Percentiles rank a stretch among this genome's conserved stretches.
These are phyloP conservation scores for Dendrobium chrysotoxum DNA, from an alignment of 106 monocot genomes.

Conservation along the genomic window DNA sequence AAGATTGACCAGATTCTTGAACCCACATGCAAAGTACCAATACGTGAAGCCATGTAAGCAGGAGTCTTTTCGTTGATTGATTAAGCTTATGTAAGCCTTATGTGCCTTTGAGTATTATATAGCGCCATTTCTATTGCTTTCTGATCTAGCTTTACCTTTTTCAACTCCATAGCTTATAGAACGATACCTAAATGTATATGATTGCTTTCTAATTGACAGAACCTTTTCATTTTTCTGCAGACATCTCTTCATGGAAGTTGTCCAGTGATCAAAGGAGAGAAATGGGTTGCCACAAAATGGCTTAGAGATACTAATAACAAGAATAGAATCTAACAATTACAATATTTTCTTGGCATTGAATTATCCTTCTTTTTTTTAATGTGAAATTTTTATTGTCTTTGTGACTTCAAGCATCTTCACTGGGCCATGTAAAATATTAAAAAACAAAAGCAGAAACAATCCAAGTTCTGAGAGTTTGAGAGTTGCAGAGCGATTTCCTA, in stretches of 20 bases:
- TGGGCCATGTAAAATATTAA: background rate
- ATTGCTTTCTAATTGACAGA: background rate
- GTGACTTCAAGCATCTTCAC: background rate
- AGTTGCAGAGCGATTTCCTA: background rate
- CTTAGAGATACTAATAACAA: slow-evolving; percentile 36
- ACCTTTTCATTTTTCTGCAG: slow-evolving; percentile 23
- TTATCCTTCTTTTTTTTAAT: background rate
- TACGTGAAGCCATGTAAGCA: no score
- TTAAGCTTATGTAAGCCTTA: no score
- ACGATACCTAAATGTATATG: no score
- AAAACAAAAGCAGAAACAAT: background rate
- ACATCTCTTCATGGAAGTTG: slow-evolving; percentile 93
- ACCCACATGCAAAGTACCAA: no score
- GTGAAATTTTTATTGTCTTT: background rate
- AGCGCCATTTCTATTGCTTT: no score
- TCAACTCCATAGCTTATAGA: no score
- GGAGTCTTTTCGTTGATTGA: no score
- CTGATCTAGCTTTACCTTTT: no score
- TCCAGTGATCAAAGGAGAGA: slow-evolving; percentile 83
- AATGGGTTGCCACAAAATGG: slow-evolving; percentile 98
- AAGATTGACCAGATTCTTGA: no score
- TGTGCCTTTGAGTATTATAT: no score
- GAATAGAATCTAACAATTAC: background rate
- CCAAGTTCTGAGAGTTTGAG: background rate
- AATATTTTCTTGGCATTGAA: background rate